phyloP scores from a whole-genome alignment of 2,329 filamentous ascomycete species.

The Ceratocystis papillata region DNA sequence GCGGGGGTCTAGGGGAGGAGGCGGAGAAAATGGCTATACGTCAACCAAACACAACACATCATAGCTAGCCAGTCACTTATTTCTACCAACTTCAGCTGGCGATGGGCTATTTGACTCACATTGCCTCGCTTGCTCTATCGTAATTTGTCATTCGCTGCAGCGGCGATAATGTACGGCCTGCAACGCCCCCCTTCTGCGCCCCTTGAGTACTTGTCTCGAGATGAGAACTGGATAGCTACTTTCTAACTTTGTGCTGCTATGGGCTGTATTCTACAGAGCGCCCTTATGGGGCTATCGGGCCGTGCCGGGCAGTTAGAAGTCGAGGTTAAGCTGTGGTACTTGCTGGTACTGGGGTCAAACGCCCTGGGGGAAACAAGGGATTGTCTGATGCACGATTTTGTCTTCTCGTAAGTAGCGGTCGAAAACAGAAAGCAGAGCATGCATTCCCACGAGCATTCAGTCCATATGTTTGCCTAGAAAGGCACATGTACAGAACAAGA shows the following conservation, averaged over 20 bases:
- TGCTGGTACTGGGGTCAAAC: background rate
- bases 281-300: no score
- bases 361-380: background rate
- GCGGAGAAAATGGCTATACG: background rate
- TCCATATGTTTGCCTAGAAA: no score
- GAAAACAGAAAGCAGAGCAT: no score
- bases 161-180: background rate
- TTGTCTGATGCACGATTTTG: no score
- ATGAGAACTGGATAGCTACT: background rate
- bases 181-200: no score
- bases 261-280: no score
- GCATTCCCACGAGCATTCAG: no score
- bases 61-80: background rate
- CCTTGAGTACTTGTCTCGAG: background rate
- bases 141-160: conserved; percentile 9
- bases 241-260: no score
- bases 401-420: no score
- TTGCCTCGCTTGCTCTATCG: background rate
- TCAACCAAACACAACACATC: background rate
- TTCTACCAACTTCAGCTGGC: background rate
- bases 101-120: background rate
- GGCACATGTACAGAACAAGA: no score
- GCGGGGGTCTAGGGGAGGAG: background rate
- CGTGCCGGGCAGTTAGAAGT: no score
- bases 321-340: no score